Evolutionary conservation across 148 eudicot genomes (phyloP), one percentile per base, ranked within the genome.

Genomic region (Oxyria digyna): DNA sequence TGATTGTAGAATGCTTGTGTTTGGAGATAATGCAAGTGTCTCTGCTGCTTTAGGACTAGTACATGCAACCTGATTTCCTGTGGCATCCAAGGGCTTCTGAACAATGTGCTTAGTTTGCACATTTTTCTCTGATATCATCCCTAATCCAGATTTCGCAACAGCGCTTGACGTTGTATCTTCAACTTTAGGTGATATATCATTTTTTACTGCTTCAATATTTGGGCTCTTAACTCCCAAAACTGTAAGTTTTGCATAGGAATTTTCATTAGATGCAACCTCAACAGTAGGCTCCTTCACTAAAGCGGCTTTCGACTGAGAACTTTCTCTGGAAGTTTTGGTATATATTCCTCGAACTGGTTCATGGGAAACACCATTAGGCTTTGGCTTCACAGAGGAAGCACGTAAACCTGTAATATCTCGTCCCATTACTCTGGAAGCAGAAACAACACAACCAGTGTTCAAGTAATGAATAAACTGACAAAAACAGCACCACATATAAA

Each of bases 401-500:
- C 81, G 83, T 74, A 85, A 62, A 66, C 92, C 88, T 48, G 88
- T 71, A 74, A 87, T 77, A 64, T 89, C 89, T 73, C 95, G 88
- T 69, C 91, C 96, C 98, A 93, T 89, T 65, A 46, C 76, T 80
- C 98, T 89, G 85, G 80, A 74, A 6, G 49, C 67, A 79, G 70
- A 73, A 14, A 62, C 24, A 66, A 40, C 55, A 33, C 65, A 59
- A 29, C 35, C 5, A 57, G n/a, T 14, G 12, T 31, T 59, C 33
- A 55, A 12, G n/a, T 55, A 49, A 49, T 49, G 24, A 20, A 24
- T 62, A 48, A 33, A 69, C 13, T 31, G 10, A 20, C 32, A 71
- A 26, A 38, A 59, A 13, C 27, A 50, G 13, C 27, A 8, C 27
- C 26, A 50, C 8, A 23, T 23, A 21, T 20, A 50, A 23, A 8